Conservation (phyloP, 192 early-diverging fungal species). For the Coemansia sp. region DNA sequence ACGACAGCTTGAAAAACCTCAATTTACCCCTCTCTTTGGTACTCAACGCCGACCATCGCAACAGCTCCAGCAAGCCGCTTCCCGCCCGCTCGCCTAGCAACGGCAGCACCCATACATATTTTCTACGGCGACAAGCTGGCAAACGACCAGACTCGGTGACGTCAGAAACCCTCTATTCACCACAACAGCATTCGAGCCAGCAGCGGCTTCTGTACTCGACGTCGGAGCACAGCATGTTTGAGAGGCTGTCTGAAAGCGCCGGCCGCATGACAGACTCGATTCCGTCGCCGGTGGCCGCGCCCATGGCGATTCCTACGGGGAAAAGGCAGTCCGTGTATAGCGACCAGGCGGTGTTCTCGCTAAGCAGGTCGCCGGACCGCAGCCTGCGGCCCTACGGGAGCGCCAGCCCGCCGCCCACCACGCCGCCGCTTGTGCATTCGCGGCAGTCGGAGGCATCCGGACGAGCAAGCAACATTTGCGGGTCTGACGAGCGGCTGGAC, state of each 20-base stretch:
- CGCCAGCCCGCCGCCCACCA: slow-evolving; percentile 23
- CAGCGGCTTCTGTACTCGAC: slow-evolving; percentile 18
- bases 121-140: slow-evolving; percentile 19
- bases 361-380: slow-evolving; percentile 20
- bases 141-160: slow-evolving; percentile 26
- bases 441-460: slow-evolving; percentile 11
- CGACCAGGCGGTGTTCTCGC: slow-evolving; percentile 30
- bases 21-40: slow-evolving; percentile 47
- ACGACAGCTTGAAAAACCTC: slow-evolving; percentile 13
- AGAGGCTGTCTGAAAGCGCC: not conserved
- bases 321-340: slow-evolving; percentile 12
- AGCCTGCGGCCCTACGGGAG: slow-evolving; percentile 20
- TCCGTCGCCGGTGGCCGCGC: slow-evolving; percentile 1
- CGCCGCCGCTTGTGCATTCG: slow-evolving; percentile 19
- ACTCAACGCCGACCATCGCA: slow-evolving; percentile 7
- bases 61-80: slow-evolving; percentile 3
- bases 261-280: slow-evolving; percentile 4
- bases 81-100: slow-evolving; percentile 29
- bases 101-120: slow-evolving; percentile 23
- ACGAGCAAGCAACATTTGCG: slow-evolving; percentile 1
- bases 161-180: slow-evolving; percentile 25
- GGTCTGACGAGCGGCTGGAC: slow-evolving; percentile 8
- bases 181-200: slow-evolving; percentile 27
- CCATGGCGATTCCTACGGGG: not conserved
- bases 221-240: slow-evolving; percentile 23